Evolutionary conservation across 495 filamentous ascomycete species (phyloP).

Genomic region (Talaromyces stipitatus): DNA sequence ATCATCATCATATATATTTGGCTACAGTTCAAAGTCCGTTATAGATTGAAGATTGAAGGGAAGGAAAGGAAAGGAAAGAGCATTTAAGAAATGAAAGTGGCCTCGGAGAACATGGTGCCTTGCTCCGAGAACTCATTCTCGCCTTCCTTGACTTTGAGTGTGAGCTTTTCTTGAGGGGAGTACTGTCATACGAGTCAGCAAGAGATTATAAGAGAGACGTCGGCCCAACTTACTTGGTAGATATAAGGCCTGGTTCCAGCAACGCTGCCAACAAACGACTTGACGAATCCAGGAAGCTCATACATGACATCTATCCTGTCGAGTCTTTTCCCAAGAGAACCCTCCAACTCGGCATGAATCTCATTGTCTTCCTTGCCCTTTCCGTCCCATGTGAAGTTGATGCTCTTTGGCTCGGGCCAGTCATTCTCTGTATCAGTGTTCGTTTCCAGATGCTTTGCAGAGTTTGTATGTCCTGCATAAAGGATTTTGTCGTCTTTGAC

Average conservation of each 20-base stretch:
- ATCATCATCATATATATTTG: neutral
- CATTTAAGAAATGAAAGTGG: slow-evolving; percentile 77
- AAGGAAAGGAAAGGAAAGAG: too few species aligned
- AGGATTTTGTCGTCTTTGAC: slow-evolving; percentile 75
- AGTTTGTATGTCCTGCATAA: slow-evolving; percentile 55
- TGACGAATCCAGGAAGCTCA: slow-evolving; percentile 91
- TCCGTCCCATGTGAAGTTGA: slow-evolving; percentile 73
- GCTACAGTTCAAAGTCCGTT: neutral
- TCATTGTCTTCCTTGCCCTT: slow-evolving; percentile 67
- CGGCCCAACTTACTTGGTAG: slow-evolving; percentile 63
- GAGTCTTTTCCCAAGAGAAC: slow-evolving; percentile 56
- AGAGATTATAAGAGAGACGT: neutral
- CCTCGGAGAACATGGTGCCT: slow-evolving; percentile 72
- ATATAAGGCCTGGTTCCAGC: slow-evolving; percentile 94
- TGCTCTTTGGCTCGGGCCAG: slow-evolving; percentile 77
- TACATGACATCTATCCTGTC: slow-evolving; percentile 95
- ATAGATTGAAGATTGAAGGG: too few species aligned
- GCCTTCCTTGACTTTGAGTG: slow-evolving; percentile 75
- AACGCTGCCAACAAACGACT: slow-evolving; percentile 78
- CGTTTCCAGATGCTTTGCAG: slow-evolving; percentile 57
- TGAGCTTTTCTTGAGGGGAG: slow-evolving; percentile 51
- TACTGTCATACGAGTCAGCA: slow-evolving; percentile 40
- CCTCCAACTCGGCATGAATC: slow-evolving; percentile 60
- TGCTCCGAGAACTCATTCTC: slow-evolving; percentile 69
- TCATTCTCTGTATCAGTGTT: slow-evolving; percentile 68